Conservation (phyloP, 805 yeast genomes). For the Yamadazyma paraphyllophila region DNA sequence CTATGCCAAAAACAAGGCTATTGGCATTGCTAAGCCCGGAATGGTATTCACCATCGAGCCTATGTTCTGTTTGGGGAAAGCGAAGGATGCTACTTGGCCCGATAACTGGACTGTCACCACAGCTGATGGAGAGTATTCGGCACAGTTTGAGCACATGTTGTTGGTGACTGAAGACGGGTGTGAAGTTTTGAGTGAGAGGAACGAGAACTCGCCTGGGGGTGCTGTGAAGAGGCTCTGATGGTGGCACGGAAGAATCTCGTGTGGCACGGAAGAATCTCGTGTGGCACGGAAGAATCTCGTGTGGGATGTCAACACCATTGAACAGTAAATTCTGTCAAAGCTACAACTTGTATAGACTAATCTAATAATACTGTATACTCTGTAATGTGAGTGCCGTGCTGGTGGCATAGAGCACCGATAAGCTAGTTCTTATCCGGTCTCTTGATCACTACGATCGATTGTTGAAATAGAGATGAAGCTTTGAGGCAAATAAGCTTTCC, state of each 20-base stretch:
- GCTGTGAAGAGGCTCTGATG: constrained; percentile 56
- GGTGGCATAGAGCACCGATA: no score
- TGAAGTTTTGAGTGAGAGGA: constrained; percentile 84
- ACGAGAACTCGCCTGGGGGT: constrained; percentile 86
- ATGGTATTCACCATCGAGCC: constrained; percentile 98
- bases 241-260: not conserved
- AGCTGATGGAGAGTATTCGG: constrained; percentile 83
- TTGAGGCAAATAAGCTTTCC: no score
- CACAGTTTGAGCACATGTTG: constrained; percentile 94
- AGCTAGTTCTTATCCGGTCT: no score
- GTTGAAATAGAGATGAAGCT: no score
- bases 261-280: no score
- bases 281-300: no score
- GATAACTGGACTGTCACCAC: constrained; percentile 97
- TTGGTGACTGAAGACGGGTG: constrained; percentile 91
- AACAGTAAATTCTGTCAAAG: no score
- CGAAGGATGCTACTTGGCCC: constrained; percentile 87
- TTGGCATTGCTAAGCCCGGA: constrained; percentile 93
- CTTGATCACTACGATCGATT: no score
- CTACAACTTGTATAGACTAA: no score
- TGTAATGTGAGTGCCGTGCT: no score
- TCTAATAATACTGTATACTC: no score
- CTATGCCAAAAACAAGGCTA: constrained; percentile 87
- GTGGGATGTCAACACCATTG: no score
- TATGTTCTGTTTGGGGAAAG: constrained; percentile 85